phyloP scores from a whole-genome alignment of 148 eudicot genomes.

The Rhododendron kiyosumense region DNA sequence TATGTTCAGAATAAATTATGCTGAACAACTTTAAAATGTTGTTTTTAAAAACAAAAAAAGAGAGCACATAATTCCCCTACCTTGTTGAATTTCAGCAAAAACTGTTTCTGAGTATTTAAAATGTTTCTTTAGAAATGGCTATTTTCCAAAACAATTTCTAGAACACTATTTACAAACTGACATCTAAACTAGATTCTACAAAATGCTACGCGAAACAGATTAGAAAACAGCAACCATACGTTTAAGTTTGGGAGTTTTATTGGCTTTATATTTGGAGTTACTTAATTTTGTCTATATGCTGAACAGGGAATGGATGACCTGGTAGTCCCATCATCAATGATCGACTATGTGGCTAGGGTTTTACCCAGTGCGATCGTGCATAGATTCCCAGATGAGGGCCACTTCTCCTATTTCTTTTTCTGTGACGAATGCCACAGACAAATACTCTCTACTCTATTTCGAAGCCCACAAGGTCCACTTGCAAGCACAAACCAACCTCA shows the following conservation, averaged over 20 bases:
- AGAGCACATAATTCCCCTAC: not conserved
- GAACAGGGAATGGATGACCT: conserved; percentile 78
- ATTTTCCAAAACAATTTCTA: not conserved
- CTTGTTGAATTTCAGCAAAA: not conserved
- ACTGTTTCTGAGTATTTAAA: not conserved
- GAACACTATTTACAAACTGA: not conserved
- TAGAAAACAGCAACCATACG: not conserved
- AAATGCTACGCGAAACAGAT: not conserved
- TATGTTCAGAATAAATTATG: not conserved
- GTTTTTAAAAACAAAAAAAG: not conserved
- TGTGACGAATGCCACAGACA: conserved; percentile 77
- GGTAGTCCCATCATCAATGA: conserved; percentile 76
- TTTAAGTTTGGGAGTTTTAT: not conserved
- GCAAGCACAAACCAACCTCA: conserved; percentile 19
- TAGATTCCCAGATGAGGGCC: conserved; percentile 70
- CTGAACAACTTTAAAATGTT: not conserved
- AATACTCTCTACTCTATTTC: conserved; percentile 64
- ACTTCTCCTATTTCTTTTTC: conserved; percentile 72
- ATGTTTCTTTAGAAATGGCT: not conserved
- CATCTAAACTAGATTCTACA: not conserved
- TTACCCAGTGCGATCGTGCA: conserved; percentile 57
- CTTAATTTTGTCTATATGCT: not conserved
- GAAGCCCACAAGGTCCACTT: conserved; percentile 67
- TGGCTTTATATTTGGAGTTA: not conserved
- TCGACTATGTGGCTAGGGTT: conserved; percentile 56